Evolutionary conservation across 1,139 yeast species (phyloP), one percentile per base, ranked within the genome.

Genomic region (Candida sp.): DNA sequence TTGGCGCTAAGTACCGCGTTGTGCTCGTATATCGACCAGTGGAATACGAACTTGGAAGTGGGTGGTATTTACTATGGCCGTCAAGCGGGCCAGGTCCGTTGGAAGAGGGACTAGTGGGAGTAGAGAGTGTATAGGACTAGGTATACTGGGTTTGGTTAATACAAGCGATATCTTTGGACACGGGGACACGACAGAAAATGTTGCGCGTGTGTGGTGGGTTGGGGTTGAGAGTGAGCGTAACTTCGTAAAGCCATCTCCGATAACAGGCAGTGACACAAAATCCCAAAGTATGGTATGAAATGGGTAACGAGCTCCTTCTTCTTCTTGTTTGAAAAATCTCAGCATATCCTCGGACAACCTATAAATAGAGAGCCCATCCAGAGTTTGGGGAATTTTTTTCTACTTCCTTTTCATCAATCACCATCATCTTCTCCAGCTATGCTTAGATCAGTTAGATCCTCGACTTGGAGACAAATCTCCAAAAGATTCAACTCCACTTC

Each of bases 11-110:
- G 84, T 35, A 78, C 86, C 5, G 88, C 88, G 2, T 68, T 85
- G 58, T 78, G 84, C 56, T 82, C 86, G 43, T 79, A 71, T 62
- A 77, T 85, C 52, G 90, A 85, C 59, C 88, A 84, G 56, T 85
- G 90, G 90, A 85, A 82, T 60, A 84, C 89, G 17, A 70, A 72
- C 55, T 65, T 80, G 45, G 82, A 81, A 31, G 80, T 83, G 34
- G 88, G 89, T 25, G 89, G 89, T 32, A 81, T 84, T 46, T 84
- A 84, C 63, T 77, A 73, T 54, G 81, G 83, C 4, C 74, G 81
- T 60, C 82, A 81, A 62, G 76, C 75, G 42, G 61, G 67, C 33
- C 83, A 81, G 52, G 73, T 80, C 23, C 75, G 85, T 52, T 84
- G 88, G 88, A 83, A 83, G 65, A 70, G 88, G 56, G 87, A 81